These are phyloP conservation scores for Diaporthe sp. DNA, from an alignment of 2,329 filamentous ascomycete genomes.

Conservation along the genomic window DNA sequence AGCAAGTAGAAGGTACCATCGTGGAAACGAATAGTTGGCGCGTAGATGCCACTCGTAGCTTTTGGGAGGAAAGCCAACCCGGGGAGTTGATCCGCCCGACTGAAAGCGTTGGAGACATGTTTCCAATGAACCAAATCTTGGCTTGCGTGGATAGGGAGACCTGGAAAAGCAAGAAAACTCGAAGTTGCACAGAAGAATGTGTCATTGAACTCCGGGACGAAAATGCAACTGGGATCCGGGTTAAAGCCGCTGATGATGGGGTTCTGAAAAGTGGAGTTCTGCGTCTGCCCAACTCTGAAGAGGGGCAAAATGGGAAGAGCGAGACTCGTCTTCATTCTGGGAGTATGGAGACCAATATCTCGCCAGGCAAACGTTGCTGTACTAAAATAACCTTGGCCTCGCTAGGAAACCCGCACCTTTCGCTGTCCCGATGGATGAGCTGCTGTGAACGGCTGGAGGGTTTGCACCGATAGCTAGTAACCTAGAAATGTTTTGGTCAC, in stretches of 20 bases:
- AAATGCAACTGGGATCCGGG: constrained; percentile 15
- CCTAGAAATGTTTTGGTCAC: neutral
- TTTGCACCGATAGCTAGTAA: neutral
- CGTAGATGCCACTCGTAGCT: constrained; percentile 20
- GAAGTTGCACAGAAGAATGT: constrained; percentile 20
- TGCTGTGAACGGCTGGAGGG: too few relatives aligned
- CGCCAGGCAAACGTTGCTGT: neutral
- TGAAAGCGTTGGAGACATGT: constrained; percentile 21
- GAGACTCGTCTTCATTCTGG: neutral
- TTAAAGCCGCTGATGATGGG: constrained; percentile 9
- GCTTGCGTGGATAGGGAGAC: constrained; percentile 10
- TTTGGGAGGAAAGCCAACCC: constrained; percentile 11
- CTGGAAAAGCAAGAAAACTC: constrained; percentile 1
- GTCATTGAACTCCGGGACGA: neutral
- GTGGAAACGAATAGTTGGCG: constrained; percentile 15
- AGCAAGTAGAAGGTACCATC: constrained; percentile 9
- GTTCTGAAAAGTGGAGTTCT: constrained; percentile 8
- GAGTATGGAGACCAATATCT: neutral
- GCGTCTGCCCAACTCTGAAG: neutral
- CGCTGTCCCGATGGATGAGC: neutral
- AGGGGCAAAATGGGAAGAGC: neutral
- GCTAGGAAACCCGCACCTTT: neutral
- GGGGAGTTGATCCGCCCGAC: neutral
- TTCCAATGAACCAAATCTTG: neutral
- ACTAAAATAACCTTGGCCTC: neutral